Base-by-base conservation (phyloP, 2,329 filamentous ascomycete species). In the Verticillium zaregamsianum region DNA sequence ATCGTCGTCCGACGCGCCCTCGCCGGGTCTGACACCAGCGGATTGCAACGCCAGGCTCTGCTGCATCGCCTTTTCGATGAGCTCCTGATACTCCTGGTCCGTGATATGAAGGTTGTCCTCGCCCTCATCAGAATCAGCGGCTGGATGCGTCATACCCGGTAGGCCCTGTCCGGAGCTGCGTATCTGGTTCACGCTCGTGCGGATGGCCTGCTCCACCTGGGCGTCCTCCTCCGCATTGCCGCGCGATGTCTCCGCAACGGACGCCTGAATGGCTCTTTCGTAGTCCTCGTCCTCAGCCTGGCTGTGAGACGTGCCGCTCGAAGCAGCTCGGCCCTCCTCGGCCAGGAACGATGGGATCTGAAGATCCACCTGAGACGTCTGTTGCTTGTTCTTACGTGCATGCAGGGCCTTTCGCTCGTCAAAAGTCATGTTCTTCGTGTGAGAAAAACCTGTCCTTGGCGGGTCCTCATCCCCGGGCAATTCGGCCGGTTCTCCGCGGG, bases 141-240 rank as follows among this genome's bases (percentile, higher is more conserved):
- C 57, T 23, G 39, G 52, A 23, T 52, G 45, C 8, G 45, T 28
- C 45, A 59, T 33, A 39, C 62, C 61, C 8, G 66, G 66, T 3
- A 67, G 60, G 0, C 69, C 64, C 2, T 55, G 61, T 55, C 58
- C 64, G 56, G 57, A 64, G 62, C 61, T 70, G 39, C 73, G 76
- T 64, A 84, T 75, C 39, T 90, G 87, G 15, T 77, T 78, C 17
- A 95, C 80, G 65, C 89, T 92, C 5, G 90, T 87, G 15, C 90
- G 82, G 58, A 96, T 90, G 1, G 91, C 91, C 23, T 85, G 81
- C 70, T 93, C 91, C 57, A 96, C 82, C 62, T 84, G 79, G 25
- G 81, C 82, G 68, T 95, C 92, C 72, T 95, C 90, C 23, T 86
- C 81, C 0, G 80, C 70, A 65, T 94, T 82, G 12, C 91, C 91